phyloP scores from a whole-genome alignment of 345 rosid genomes.

The Crucihimalaya himalaica region DNA sequence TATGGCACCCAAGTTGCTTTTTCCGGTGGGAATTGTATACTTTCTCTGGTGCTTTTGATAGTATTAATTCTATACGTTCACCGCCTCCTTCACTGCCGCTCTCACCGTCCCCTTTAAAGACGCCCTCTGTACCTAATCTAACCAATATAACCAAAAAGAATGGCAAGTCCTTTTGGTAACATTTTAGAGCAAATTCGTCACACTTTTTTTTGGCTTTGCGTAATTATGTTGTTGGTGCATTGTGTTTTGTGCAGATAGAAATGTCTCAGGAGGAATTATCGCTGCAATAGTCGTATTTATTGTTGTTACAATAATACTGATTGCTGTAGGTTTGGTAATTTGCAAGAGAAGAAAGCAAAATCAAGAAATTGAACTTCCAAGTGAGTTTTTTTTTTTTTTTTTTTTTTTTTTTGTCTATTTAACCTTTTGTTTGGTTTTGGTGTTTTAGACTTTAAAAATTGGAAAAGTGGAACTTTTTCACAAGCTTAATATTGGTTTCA shows the following conservation, averaged over 20 bases:
- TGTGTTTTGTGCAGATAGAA: conserved; percentile 2
- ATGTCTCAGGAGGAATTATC: background rate
- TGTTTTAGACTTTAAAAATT: background rate
- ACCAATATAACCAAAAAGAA: background rate
- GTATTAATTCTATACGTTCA: background rate
- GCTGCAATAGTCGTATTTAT: background rate
- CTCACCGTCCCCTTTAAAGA: too few species aligned
- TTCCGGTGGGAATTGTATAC: conserved; percentile 40
- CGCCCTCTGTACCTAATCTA: background rate
- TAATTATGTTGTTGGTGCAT: background rate
- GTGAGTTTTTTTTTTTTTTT: conserved; percentile 26
- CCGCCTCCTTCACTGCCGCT: background rate
- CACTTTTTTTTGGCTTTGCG: too few species aligned
- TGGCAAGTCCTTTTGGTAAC: conserved; percentile 10
- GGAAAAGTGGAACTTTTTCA: background rate
- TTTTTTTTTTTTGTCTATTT: background rate
- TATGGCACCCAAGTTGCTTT: conserved; percentile 35
- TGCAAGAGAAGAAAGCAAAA: conserved; percentile 16
- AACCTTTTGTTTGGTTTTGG: background rate
- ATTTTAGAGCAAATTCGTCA: background rate
- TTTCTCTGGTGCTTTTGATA: conserved; percentile 32
- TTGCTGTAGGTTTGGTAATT: conserved; percentile 14
- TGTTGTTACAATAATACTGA: conserved; percentile 19
- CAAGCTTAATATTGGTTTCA: conserved; percentile 34
- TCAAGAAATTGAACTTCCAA: background rate